Evolutionary conservation across 2,329 filamentous ascomycete species (phyloP).

Genomic region (Dryadomyces quercus-mongolicae): DNA sequence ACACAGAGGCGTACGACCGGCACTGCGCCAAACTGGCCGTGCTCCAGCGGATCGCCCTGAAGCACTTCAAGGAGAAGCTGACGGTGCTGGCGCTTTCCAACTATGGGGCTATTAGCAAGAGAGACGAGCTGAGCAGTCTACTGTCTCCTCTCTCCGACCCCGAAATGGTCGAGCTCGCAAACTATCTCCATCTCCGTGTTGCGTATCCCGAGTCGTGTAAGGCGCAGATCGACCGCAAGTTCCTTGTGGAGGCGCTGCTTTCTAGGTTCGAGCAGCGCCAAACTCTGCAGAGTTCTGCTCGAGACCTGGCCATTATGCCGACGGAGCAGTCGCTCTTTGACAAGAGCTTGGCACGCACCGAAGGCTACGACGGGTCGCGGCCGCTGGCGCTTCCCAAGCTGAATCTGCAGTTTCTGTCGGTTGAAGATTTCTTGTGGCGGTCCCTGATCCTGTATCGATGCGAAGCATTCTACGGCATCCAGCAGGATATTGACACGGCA

Average conservation of each 20-base stretch:
- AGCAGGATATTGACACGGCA: slow-evolving; percentile 77
- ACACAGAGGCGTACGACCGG: slow-evolving; percentile 61
- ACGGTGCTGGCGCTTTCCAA: slow-evolving; percentile 89
- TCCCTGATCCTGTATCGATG: slow-evolving; percentile 80
- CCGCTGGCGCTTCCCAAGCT: slow-evolving; percentile 88
- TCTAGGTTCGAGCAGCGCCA: slow-evolving; percentile 63
- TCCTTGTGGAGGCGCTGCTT: slow-evolving; percentile 61
- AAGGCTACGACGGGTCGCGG: slow-evolving; percentile 74
- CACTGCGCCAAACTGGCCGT: slow-evolving; percentile 69
- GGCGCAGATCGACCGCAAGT: slow-evolving; percentile 49
- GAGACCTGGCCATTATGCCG: slow-evolving; percentile 63
- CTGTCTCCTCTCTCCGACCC: slow-evolving; percentile 60
- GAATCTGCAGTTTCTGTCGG: slow-evolving; percentile 88
- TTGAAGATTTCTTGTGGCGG: slow-evolving; percentile 95
- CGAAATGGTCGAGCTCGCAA: slow-evolving; percentile 59
- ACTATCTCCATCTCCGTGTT: slow-evolving; percentile 64
- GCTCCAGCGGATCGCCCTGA: slow-evolving; percentile 67
- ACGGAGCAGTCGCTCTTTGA: slow-evolving; percentile 79
- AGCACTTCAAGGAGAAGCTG: slow-evolving; percentile 78
- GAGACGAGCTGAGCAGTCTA: slow-evolving; percentile 65
- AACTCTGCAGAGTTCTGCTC: slow-evolving; percentile 71
- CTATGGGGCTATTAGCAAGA: slow-evolving; percentile 74
- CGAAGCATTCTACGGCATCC: slow-evolving; percentile 87
- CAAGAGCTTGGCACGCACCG: slow-evolving; percentile 62
- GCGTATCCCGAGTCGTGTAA: slow-evolving; percentile 64